These are phyloP conservation scores for apple (Malus domestica) DNA, from an alignment of 306 rosid species.

Conservation along the genomic window DNA sequence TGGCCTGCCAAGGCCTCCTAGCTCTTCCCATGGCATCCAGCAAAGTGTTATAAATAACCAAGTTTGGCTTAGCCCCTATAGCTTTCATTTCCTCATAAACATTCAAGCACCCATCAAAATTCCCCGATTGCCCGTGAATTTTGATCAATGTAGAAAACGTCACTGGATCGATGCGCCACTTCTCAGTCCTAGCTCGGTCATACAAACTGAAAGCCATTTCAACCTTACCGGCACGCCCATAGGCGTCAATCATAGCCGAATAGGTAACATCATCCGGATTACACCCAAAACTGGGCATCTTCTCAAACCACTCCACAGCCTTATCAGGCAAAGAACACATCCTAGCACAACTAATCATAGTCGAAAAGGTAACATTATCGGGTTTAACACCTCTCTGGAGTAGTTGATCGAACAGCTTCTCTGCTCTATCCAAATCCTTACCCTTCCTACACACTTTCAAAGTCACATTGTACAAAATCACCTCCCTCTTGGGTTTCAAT, in stretches of 20 bases:
- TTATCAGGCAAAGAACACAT: slow-evolving; percentile 35
- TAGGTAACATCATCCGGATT: slow-evolving; percentile 53
- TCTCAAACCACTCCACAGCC: slow-evolving; percentile 85
- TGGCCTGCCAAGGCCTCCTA: slow-evolving; percentile 66
- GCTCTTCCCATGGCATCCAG: slow-evolving; percentile 72
- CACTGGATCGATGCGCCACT: slow-evolving; percentile 55
- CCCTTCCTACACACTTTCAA: slow-evolving; percentile 48
- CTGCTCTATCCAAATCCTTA: slow-evolving; percentile 57
- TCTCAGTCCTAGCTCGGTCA: slow-evolving; percentile 63
- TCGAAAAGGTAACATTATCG: slow-evolving; percentile 63
- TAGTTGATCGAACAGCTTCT: slow-evolving; percentile 79
- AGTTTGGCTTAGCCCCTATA: slow-evolving; percentile 53
- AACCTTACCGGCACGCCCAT: slow-evolving; percentile 63
- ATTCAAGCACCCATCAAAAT: slow-evolving; percentile 69
- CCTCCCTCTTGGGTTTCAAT: slow-evolving; percentile 27
- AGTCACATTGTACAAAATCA: slow-evolving; percentile 63
- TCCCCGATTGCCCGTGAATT: slow-evolving; percentile 55
- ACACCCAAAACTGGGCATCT: slow-evolving; percentile 54
- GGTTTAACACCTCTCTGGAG: slow-evolving; percentile 60
- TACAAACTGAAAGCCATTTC: slow-evolving; percentile 69
- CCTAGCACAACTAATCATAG: slow-evolving; percentile 66
- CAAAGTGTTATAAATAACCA: slow-evolving; percentile 54
- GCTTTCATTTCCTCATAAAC: slow-evolving; percentile 82
- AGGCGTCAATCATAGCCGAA: slow-evolving; percentile 60
- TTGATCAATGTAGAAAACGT: slow-evolving; percentile 65